Evolutionary conservation across 202 grass and related monocot species (phyloP).

Genomic region (Bolboschoenoplectus hybrid): DNA sequence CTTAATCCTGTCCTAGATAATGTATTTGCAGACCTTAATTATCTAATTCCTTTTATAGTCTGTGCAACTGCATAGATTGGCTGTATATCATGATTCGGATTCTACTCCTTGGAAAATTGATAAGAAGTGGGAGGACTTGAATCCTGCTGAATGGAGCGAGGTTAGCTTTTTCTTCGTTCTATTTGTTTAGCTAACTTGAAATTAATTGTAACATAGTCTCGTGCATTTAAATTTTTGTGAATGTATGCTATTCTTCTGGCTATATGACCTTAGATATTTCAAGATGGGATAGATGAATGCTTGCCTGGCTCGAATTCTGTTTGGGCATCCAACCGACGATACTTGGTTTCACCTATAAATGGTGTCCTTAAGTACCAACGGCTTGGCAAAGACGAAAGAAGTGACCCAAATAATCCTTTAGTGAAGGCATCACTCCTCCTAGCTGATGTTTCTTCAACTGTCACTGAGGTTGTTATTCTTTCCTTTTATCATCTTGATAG

Average conservation of each 20-base stretch:
- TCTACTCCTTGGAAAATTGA: constrained; percentile 71
- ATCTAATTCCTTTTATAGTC: constrained; percentile 60
- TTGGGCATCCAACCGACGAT: constrained; percentile 71
- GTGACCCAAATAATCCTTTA: constrained; percentile 63
- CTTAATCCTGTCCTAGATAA: constrained; percentile 17
- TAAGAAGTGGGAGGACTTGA: constrained; percentile 95
- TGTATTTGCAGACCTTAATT: constrained; percentile 35
- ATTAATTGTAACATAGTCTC: not conserved
- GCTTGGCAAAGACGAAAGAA: constrained; percentile 84
- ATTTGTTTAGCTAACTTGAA: constrained; percentile 24
- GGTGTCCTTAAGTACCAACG: constrained; percentile 96
- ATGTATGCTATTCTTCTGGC: constrained; percentile 33
- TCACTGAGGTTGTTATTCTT: constrained; percentile 70
- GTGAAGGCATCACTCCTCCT: constrained; percentile 93
- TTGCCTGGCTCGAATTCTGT: constrained; percentile 45
- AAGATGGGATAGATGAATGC: constrained; percentile 77
- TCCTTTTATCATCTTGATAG: constrained; percentile 28
- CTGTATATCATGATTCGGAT: constrained; percentile 92
- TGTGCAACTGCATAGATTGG: constrained; percentile 81
- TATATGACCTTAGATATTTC: constrained; percentile 69
- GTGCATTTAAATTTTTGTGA: not conserved
- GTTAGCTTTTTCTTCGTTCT: constrained; percentile 44
- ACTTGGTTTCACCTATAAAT: constrained; percentile 98
- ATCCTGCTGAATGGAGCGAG: constrained; percentile 82
- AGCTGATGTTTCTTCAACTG: constrained; percentile 87